Conservation (phyloP, 78 protist species). For the Dictyostelium capitatum region DNA sequence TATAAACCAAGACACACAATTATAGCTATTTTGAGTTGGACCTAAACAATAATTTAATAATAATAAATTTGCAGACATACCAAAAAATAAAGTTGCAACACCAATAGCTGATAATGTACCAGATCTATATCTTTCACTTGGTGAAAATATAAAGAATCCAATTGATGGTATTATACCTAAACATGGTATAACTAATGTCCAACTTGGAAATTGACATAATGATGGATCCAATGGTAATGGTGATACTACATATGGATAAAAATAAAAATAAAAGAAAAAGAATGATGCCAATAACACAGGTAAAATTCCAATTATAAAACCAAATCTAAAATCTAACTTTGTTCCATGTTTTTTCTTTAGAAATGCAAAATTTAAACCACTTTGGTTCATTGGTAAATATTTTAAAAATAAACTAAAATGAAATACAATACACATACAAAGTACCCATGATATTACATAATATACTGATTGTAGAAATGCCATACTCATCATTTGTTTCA, state of each 20-base stretch:
- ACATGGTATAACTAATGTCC: slow-evolving; percentile 46
- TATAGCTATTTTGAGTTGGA: slow-evolving; percentile 15
- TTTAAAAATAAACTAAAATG: slow-evolving; percentile 47
- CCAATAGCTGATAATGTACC: slow-evolving; percentile 63
- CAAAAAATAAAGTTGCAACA: slow-evolving; percentile 13
- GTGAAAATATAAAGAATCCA: background rate
- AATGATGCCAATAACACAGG: slow-evolving; percentile 16
- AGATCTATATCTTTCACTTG: slow-evolving; percentile 40
- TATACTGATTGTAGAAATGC: slow-evolving; percentile 54
- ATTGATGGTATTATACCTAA: slow-evolving; percentile 19
- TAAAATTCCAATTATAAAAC: background rate
- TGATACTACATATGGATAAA: slow-evolving; percentile 16
- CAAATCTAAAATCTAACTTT: slow-evolving; percentile 9
- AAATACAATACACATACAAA: slow-evolving; percentile 25
- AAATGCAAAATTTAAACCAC: background rate
- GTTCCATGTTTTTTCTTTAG: slow-evolving; percentile 30
- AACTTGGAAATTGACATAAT: slow-evolving; percentile 20
- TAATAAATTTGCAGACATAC: slow-evolving; percentile 15
- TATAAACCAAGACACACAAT: slow-evolving; percentile 34
- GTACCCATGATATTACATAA: slow-evolving; percentile 21
- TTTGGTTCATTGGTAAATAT: slow-evolving; percentile 43
- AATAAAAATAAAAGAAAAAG: slow-evolving; percentile 36
- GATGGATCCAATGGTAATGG: slow-evolving; percentile 11
- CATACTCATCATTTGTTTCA: background rate
- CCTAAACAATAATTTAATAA: slow-evolving; percentile 62